Evolutionary conservation across 176 grass and related monocot species (phyloP).

Genomic region (Oryza glumipatula): DNA sequence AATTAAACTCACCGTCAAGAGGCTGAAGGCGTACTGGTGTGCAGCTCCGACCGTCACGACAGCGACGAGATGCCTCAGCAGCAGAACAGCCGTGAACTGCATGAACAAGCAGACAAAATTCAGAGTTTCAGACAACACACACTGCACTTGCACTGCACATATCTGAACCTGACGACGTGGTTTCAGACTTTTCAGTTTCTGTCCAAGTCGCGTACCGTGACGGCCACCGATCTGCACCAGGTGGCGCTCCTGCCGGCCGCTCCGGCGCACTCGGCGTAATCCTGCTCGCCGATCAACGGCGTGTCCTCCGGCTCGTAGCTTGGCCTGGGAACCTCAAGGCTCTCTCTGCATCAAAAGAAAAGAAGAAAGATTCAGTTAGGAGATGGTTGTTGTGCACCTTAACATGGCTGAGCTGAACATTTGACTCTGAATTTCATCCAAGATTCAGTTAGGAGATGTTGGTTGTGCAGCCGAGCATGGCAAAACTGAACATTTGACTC

Average conservation of each 20-base stretch:
- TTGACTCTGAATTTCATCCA: background rate
- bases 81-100: slow-evolving; percentile 62
- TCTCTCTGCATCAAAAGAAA: slow-evolving; percentile 50
- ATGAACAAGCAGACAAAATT: background rate
- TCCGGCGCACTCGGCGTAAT: slow-evolving; percentile 54
- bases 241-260: slow-evolving; percentile 41
- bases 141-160: background rate
- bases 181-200: background rate
- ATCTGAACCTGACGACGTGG: background rate
- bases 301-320: slow-evolving; percentile 47
- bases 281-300: slow-evolving; percentile 22
- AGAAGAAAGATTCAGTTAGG: slow-evolving; percentile 2
- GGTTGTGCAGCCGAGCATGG: background rate
- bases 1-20: slow-evolving; percentile 59
- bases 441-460: background rate
- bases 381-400: background rate
- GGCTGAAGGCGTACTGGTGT: slow-evolving; percentile 57
- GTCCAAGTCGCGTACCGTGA: slow-evolving; percentile 46
- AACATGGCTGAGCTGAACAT: background rate
- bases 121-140: background rate
- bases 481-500: background rate
- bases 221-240: slow-evolving; percentile 54
- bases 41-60: slow-evolving; percentile 54
- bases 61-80: slow-evolving; percentile 65
- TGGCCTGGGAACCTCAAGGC: slow-evolving; percentile 60